Base-by-base conservation (phyloP, 129 eudicot genomes). In the Saussurea involucrata region DNA sequence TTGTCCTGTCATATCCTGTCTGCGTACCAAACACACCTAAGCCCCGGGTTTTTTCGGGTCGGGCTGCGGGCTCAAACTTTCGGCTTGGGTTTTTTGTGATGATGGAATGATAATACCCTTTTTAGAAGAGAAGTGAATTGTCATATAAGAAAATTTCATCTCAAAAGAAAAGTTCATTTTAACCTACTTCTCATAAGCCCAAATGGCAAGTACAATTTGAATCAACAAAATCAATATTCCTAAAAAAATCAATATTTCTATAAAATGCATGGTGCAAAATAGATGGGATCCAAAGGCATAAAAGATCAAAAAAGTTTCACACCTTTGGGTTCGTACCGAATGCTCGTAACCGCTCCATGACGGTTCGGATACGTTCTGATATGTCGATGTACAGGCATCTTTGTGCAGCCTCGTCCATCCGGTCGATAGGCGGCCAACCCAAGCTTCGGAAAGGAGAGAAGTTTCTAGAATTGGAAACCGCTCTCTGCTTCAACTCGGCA, bases 371-470 rank as follows among this genome's bases (percentile, higher is more conserved):
- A 79, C 88, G 88, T 67, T 92, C 92, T 3, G 99, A 89, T 63
- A 95, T 88, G 60, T 78, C 75, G 9, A 89, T 65, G 80, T 89
- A 95, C 5, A 95, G 86, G 71, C 78, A 77, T 79, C 79, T 86
- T 82, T 95, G 97, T 20, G 99, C 92, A 0, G 87, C 86, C 79
- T 87, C 96, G 58, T 95, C 86, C 69, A 95, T 36, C 17, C 6
- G 81, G 65, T 92, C 96, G 34, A 85, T 72, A 12, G 78, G 83
- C 12, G 99, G 97, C 99, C 99, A 95, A 8, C 91, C 89, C 13
- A 44, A 15, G n/a, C 32, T 71, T 8, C 73, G 76, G 70, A 67
- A 79, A 79, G 55, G 33, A 29, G 87, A 80, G 22, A 65, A 69
- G 69, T 90, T 82, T 68, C 84, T 88, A 8, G 97, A 86, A 70